A percentile compares a stretch with the other conserved stretches of the same genome.
Conservation (phyloP, 768 basidiomycete genomes). For the Boletus barrowsii region DNA sequence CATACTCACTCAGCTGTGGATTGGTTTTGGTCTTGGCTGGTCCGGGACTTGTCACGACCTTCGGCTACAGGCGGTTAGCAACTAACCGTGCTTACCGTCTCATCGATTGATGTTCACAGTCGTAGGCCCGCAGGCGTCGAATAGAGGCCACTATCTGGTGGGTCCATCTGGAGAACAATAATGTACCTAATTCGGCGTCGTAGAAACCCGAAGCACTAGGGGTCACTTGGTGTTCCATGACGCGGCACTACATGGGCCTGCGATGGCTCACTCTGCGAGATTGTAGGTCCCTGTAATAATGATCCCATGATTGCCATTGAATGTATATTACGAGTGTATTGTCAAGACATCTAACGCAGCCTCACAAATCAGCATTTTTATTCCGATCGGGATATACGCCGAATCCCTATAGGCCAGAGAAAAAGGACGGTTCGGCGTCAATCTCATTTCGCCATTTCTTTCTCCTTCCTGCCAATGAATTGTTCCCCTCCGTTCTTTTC, state of each 20-base stretch:
- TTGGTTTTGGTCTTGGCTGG: too few species aligned
- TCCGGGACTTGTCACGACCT: too few species aligned
- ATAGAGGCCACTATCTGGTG: background rate
- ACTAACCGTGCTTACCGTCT: too few species aligned
- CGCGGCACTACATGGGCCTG: too few species aligned
- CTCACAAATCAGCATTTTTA: too few species aligned
- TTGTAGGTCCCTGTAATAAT: background rate
- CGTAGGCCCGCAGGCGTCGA: background rate
- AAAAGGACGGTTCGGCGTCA: conserved; percentile 60
- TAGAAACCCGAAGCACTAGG: background rate
- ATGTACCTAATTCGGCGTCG: background rate
- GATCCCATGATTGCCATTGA: background rate
- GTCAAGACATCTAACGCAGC: too few species aligned
- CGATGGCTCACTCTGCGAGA: too few species aligned
- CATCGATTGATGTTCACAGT: background rate
- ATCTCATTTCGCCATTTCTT: conserved; percentile 61
- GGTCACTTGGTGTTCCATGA: background rate
- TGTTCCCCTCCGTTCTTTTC: conserved; percentile 54
- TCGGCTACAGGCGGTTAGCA: too few species aligned
- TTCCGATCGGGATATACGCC: background rate
- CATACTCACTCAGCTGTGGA: too few species aligned
- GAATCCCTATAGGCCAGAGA: conserved; percentile 51
- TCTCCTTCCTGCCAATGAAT: conserved; percentile 45
- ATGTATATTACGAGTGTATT: background rate
- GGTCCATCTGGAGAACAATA: background rate